A percentile compares a stretch with the other conserved stretches of the same genome.
phyloP scores from a whole-genome alignment of 768 basidiomycete species.

The Termitomyces sp. region DNA sequence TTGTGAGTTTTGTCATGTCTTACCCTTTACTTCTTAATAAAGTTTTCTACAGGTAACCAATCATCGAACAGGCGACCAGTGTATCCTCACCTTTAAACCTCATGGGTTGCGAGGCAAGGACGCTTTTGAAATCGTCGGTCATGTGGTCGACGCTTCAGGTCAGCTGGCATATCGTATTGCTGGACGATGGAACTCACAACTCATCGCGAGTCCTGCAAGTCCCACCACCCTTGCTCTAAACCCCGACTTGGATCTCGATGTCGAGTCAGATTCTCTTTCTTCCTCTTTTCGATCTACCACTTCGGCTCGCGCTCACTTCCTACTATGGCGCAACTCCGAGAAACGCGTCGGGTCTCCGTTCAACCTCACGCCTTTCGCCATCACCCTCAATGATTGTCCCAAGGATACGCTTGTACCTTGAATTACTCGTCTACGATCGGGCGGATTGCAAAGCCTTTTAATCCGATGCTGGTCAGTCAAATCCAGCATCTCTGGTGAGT shows the following conservation, averaged over 20 bases:
- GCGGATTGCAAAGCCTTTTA: too few relatives aligned
- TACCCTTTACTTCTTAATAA: neutral
- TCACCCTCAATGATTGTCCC: constrained; percentile 88
- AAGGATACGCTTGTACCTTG: constrained; percentile 60
- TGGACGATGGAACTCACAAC: constrained; percentile 92
- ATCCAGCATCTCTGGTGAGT: too few relatives aligned
- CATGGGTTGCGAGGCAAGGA: constrained; percentile 92
- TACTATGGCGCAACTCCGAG: constrained; percentile 90
- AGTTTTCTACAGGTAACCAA: constrained; percentile 55
- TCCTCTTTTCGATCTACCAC: neutral
- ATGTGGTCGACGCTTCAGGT: constrained; percentile 64
- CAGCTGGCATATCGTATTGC: constrained; percentile 82
- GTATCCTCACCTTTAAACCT: constrained; percentile 91
- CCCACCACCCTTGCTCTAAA: constrained; percentile 69
- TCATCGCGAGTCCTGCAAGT: constrained; percentile 78
- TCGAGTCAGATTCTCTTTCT: constrained; percentile 45
- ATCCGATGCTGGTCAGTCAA: too few relatives aligned
- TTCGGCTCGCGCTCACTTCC: constrained; percentile 35
- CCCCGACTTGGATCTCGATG: constrained; percentile 42
- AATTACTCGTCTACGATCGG: too few relatives aligned
- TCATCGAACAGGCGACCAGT: constrained; percentile 85
- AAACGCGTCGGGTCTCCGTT: constrained; percentile 78
- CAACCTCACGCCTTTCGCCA: constrained; percentile 92
- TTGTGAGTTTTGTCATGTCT: constrained; percentile 37
- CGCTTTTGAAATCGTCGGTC: constrained; percentile 88